Percentiles rank a stretch among this genome's conserved stretches.
Evolutionary conservation across 805 yeast genomes (phyloP).

Genomic region (Yarrowia osloensis): DNA sequence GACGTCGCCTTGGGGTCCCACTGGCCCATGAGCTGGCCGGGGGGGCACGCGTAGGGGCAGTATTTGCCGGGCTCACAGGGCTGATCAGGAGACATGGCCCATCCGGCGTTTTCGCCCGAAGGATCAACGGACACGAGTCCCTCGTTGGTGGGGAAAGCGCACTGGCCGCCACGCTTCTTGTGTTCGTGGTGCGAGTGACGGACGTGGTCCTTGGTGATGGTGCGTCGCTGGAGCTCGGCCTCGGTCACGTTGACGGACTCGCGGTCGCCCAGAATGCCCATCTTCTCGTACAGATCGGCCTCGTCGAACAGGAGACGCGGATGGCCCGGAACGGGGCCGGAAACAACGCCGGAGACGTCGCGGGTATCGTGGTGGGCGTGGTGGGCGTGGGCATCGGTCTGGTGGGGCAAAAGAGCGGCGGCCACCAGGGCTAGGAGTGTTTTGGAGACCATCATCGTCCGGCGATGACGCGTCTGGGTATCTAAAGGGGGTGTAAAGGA

Average conservation of each 20-base stretch:
- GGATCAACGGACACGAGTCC: constrained; percentile 73
- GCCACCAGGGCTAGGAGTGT: constrained; percentile 16
- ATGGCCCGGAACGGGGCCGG: background rate
- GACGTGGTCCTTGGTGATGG: background rate
- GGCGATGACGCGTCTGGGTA: constrained; percentile 25
- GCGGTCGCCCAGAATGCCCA: constrained; percentile 25
- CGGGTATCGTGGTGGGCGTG: constrained; percentile 20
- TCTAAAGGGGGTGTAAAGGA: background rate
- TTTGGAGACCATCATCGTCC: constrained; percentile 24
- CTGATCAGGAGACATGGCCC: constrained; percentile 83
- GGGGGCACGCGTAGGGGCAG: constrained; percentile 91
- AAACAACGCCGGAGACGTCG: background rate
- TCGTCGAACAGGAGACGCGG: constrained; percentile 24
- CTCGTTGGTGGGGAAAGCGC: constrained; percentile 66
- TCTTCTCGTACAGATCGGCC: background rate
- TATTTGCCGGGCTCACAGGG: constrained; percentile 71
- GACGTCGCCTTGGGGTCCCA: constrained; percentile 80
- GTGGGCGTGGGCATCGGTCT: constrained; percentile 1
- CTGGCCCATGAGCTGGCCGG: constrained; percentile 84
- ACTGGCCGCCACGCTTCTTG: constrained; percentile 41
- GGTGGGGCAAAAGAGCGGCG: constrained; percentile 9
- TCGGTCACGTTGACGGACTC: constrained; percentile 10
- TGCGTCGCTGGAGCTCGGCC: background rate
- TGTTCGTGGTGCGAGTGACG: constrained; percentile 26
- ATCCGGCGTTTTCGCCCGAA: constrained; percentile 65